Evolutionary conservation across 352 stramenopile species (phyloP).

Genomic region (Aphanomyces invadans): DNA sequence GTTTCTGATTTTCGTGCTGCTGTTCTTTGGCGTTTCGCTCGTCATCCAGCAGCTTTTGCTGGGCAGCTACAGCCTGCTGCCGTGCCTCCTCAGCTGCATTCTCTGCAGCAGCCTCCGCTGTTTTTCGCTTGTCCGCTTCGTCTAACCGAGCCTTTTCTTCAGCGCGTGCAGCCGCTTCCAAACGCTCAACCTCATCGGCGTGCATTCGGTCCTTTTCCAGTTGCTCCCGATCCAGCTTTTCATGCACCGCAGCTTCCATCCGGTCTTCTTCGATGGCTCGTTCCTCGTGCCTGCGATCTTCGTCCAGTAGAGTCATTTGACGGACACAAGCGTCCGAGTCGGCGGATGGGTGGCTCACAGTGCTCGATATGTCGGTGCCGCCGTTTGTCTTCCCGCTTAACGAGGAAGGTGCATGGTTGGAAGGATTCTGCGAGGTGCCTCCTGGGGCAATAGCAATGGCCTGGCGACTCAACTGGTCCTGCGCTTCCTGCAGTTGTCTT

Average conservation of each 20-base stretch:
- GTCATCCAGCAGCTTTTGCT: neutral
- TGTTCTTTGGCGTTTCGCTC: neutral
- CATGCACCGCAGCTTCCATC: neutral
- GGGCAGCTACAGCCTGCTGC: too few relatives aligned
- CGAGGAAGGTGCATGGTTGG: too few relatives aligned
- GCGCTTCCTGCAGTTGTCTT: neutral
- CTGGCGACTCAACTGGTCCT: neutral
- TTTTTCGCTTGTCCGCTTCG: neutral
- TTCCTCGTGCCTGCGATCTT: neutral
- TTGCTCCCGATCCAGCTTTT: neutral
- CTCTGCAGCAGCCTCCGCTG: neutral
- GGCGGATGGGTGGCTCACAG: too few relatives aligned
- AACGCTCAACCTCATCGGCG: neutral
- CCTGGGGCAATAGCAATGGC: too few relatives aligned
- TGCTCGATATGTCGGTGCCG: too few relatives aligned
- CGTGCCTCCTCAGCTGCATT: too few relatives aligned
- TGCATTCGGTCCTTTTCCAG: slow-evolving; percentile 4
- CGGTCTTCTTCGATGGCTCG: neutral
- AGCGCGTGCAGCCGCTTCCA: neutral
- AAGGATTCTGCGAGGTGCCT: too few relatives aligned
- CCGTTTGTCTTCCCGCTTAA: too few relatives aligned
- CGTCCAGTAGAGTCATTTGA: too few relatives aligned
- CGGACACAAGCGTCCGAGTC: too few relatives aligned
- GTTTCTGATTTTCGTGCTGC: neutral
- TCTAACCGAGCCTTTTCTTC: too few relatives aligned